Conservation (phyloP, 78 protist genomes). For the Monosiga brevicollis region DNA sequence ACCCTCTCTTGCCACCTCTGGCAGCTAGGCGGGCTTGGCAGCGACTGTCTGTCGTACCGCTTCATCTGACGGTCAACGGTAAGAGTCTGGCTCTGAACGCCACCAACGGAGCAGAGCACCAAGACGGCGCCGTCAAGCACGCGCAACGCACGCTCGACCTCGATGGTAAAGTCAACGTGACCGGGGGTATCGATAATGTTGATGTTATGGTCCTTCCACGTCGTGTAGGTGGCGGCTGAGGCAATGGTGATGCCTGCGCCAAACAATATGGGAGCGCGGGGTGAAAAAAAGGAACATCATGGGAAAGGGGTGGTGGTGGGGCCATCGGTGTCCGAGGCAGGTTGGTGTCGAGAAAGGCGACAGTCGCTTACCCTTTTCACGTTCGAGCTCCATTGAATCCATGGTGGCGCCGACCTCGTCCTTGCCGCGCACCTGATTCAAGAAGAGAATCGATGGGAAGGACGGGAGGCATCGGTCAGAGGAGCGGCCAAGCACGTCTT, state of each 20-base stretch:
- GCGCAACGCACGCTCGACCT: slow-evolving; percentile 82
- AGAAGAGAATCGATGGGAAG: not conserved
- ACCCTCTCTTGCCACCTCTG: too few relatives aligned
- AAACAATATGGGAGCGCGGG: too few relatives aligned
- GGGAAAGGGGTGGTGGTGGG: too few relatives aligned
- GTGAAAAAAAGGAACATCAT: too few relatives aligned
- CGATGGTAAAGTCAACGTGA: slow-evolving; percentile 98
- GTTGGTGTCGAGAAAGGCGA: too few relatives aligned
- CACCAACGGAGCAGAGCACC: slow-evolving; percentile 85
- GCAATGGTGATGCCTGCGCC: slow-evolving; percentile 97
- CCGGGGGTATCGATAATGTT: slow-evolving; percentile 98
- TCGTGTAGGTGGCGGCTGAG: slow-evolving; percentile 86
- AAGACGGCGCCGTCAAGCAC: slow-evolving; percentile 88
- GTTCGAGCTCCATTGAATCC: slow-evolving; percentile 92
- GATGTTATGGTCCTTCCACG: slow-evolving; percentile 76
- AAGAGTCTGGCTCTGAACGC: slow-evolving; percentile 83
- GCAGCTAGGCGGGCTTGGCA: too few relatives aligned
- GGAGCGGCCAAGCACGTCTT: too few relatives aligned
- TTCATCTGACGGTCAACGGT: slow-evolving; percentile 88
- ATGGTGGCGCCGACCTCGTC: slow-evolving; percentile 90
- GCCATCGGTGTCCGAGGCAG: too few relatives aligned
- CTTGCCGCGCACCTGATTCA: slow-evolving; percentile 58
- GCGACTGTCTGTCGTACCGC: too few relatives aligned
- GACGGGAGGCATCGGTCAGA: too few relatives aligned
- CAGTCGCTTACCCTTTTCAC: too few relatives aligned